Base-by-base conservation (phyloP, 345 rosid species). In the Excoecaria agallocha region DNA sequence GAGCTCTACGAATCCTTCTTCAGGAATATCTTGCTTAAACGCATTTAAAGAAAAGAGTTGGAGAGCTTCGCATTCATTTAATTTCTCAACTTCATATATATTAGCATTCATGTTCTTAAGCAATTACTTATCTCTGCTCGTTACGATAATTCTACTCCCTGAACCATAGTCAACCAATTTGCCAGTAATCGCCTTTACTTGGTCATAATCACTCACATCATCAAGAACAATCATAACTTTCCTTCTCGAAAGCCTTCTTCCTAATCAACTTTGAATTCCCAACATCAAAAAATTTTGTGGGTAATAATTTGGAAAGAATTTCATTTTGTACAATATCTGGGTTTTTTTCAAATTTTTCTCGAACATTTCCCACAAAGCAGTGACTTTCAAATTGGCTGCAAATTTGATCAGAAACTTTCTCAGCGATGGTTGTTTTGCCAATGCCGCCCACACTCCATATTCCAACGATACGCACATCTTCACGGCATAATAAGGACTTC, bases 91-190 rank as follows among this genome's bases (percentile, higher is more conserved):
- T 11, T 66, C 69, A 66, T 66, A 66, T 19, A 45, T 51, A 8
- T 5, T 10, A 12, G 19, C 41, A 30, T 5, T 2, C 0, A 1
- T 0, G 8, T 3, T 30, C 16, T 4, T 30, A 59, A 60, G 64
- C 41, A 52, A 15, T 24, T 52, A 48, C 10, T 19, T 54, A 55
- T 69, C 19, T 69, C 72, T 69, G 10, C 48, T 69, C 13, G 72
- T 69, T 16, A 69, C 9, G 52, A 69, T 37, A 12, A 69, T 37
- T 56, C 74, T 39, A 20, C 68, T 65, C 3, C 68, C 68, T 8
- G 17, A 20, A 4, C 51, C 51, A 43, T 22, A 41, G 8, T n/a
- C 24, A 43, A 10, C 24, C 8, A 0, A 3, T 0, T 9, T 11
- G 9, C 48, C 51, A 0, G 43, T n/a, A 0, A 43, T 0, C 10